Evolutionary conservation across 768 basidiomycete species (phyloP).

Genomic region (Mycena chlorophos): DNA sequence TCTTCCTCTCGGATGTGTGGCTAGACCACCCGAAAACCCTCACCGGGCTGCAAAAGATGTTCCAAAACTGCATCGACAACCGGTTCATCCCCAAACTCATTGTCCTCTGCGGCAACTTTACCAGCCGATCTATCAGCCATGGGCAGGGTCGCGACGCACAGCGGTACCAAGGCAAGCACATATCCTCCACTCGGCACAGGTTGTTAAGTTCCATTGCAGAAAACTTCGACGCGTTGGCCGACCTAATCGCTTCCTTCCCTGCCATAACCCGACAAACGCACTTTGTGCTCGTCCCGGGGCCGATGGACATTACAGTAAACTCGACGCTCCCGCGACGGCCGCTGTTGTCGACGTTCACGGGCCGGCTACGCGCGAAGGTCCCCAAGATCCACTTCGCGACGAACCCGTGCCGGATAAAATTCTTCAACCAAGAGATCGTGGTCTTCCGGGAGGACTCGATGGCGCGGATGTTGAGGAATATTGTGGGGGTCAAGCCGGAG

Average conservation of each 20-base stretch:
- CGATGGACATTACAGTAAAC: constrained; percentile 83
- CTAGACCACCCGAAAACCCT: constrained; percentile 87
- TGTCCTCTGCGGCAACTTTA: constrained; percentile 94
- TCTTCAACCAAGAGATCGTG: constrained; percentile 94
- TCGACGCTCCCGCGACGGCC: constrained; percentile 79
- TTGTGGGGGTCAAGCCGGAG: constrained; percentile 84
- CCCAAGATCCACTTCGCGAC: constrained; percentile 82
- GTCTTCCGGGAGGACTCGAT: constrained; percentile 91
- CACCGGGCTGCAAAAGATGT: constrained; percentile 75
- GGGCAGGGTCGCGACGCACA: constrained; percentile 78
- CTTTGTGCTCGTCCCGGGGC: constrained; percentile 94
- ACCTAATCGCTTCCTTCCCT: constrained; percentile 81
- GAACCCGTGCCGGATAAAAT: constrained; percentile 93
- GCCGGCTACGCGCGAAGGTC: constrained; percentile 67
- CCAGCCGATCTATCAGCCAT: constrained; percentile 75
- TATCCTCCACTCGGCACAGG: not conserved
- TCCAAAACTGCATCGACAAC: constrained; percentile 87
- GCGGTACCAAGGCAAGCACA: constrained; percentile 73
- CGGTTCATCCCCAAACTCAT: constrained; percentile 86
- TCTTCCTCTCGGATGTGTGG: constrained; percentile 95
- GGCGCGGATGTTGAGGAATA: constrained; percentile 90
- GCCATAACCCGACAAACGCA: constrained; percentile 75
- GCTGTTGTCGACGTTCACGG: constrained; percentile 72
- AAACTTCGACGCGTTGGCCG: constrained; percentile 83
- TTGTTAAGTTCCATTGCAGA: constrained; percentile 46